A percentile compares a stretch with the other conserved stretches of the same genome.
Evolutionary conservation across 352 stramenopile genomes (phyloP).

Genomic region (Sclerospora graminicola): DNA sequence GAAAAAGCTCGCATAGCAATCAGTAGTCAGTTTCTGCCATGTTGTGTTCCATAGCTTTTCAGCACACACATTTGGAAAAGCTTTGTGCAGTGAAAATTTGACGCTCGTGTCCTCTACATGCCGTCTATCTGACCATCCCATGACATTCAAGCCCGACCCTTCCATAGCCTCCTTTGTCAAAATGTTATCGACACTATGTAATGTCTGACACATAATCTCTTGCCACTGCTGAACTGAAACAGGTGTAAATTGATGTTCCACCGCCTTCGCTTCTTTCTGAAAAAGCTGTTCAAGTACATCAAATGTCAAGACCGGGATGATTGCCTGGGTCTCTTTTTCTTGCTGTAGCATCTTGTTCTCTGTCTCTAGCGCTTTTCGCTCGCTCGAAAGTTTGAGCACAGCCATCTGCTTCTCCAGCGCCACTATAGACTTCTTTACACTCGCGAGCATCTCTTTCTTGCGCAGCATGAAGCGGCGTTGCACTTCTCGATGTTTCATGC

Average conservation of each 20-base stretch:
- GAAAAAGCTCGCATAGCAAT: conserved; percentile 43
- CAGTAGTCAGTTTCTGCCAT: conserved; percentile 29
- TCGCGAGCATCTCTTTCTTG: conserved; percentile 31
- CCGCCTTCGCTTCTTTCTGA: conserved; percentile 19
- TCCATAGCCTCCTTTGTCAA: conserved; percentile 22
- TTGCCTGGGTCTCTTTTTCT: background rate
- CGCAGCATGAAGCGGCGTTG: conserved; percentile 43
- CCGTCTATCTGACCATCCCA: conserved; percentile 35
- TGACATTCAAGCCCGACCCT: conserved; percentile 24
- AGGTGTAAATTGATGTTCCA: conserved; percentile 22
- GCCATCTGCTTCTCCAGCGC: conserved; percentile 27
- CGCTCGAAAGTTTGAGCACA: conserved; percentile 24
- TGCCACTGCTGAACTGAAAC: conserved; percentile 26
- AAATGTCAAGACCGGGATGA: conserved; percentile 4
- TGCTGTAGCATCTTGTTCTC: conserved; percentile 25
- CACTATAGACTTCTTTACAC: conserved; percentile 24
- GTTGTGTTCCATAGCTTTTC: conserved; percentile 31
- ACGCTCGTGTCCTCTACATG: conserved; percentile 27
- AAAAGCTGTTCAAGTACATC: conserved; percentile 23
- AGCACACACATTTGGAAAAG: conserved; percentile 33
- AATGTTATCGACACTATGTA: conserved; percentile 22
- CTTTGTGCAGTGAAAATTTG: conserved; percentile 42
- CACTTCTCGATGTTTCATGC: conserved; percentile 40
- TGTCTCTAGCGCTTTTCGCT: conserved; percentile 23
- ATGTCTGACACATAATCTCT: conserved; percentile 23